Evolutionary conservation across 139 green algal genomes (phyloP).

Genomic region (Yamagishiella unicocca): DNA sequence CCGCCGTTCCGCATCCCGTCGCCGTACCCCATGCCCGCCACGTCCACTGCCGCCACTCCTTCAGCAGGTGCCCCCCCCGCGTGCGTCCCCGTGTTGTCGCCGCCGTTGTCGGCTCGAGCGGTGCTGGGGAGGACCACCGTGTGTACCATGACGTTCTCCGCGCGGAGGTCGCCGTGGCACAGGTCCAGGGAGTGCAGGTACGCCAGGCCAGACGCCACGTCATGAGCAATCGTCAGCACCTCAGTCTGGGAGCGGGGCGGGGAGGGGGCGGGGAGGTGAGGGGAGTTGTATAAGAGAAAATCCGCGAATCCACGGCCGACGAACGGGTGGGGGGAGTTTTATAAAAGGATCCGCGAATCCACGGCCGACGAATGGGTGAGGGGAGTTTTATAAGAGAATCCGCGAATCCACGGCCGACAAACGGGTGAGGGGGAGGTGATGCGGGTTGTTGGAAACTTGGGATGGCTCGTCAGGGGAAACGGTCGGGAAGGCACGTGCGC

Average conservation of each 20-base stretch:
- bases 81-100: neutral
- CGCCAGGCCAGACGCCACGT: conserved; percentile 20
- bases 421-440: too few relatives aligned
- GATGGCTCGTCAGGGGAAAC: too few relatives aligned
- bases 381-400: too few relatives aligned
- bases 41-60: neutral
- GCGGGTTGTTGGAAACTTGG: too few relatives aligned
- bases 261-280: too few relatives aligned
- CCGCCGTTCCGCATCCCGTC: neutral
- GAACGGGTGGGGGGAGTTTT: too few relatives aligned
- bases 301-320: too few relatives aligned
- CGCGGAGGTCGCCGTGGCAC: conserved; percentile 80
- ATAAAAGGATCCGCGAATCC: too few relatives aligned
- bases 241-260: conserved; percentile 31
- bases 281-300: too few relatives aligned
- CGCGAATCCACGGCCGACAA: too few relatives aligned
- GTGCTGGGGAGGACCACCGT: conserved; percentile 10
- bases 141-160: conserved; percentile 77
- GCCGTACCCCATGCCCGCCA: neutral
- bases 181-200: conserved; percentile 47
- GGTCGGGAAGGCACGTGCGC: too few relatives aligned
- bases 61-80: neutral
- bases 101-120: neutral
- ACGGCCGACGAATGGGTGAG: too few relatives aligned
- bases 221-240: neutral